Percentiles rank a stretch among this genome's conserved stretches.
Conservation (phyloP, 345 rosid species). For the Physaria fendleri region DNA sequence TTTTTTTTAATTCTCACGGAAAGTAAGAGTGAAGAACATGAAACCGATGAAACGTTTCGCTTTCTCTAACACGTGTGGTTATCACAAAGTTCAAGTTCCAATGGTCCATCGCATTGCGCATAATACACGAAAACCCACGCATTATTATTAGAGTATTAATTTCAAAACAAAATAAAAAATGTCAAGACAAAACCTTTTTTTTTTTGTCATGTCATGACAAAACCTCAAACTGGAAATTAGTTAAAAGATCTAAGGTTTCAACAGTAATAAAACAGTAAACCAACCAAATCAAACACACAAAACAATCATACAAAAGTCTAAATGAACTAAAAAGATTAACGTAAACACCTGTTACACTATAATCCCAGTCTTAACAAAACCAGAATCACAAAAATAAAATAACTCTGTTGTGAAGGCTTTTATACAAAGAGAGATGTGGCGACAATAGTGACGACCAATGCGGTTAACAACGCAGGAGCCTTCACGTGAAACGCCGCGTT, state of each 20-base stretch:
- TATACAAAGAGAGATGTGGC: conserved; percentile 2
- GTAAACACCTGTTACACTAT: neutral
- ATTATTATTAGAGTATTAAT: too few species aligned
- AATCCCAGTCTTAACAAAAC: conserved; percentile 14
- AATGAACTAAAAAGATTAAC: neutral
- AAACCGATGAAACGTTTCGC: neutral
- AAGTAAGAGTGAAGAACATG: neutral
- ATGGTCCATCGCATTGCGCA: neutral
- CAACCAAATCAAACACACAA: neutral
- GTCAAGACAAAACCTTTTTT: too few species aligned
- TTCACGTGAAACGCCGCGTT: conserved; percentile 40
- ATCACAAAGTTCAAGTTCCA: conserved; percentile 14
- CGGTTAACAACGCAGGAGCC: conserved; percentile 34
- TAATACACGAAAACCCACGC: neutral
- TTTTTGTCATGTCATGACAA: too few species aligned
- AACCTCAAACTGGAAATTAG: neutral
- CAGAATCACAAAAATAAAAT: neutral
- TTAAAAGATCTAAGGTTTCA: conserved; percentile 4
- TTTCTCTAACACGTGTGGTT: conserved; percentile 6
- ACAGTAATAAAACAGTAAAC: neutral
- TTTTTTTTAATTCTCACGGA: neutral
- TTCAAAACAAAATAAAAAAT: too few species aligned
- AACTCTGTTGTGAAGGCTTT: neutral
- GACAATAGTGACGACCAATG: conserved; percentile 20
- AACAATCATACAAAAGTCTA: neutral